Base-by-base conservation (phyloP, 495 filamentous ascomycete genomes). In the Neohortaea acidophila region DNA sequence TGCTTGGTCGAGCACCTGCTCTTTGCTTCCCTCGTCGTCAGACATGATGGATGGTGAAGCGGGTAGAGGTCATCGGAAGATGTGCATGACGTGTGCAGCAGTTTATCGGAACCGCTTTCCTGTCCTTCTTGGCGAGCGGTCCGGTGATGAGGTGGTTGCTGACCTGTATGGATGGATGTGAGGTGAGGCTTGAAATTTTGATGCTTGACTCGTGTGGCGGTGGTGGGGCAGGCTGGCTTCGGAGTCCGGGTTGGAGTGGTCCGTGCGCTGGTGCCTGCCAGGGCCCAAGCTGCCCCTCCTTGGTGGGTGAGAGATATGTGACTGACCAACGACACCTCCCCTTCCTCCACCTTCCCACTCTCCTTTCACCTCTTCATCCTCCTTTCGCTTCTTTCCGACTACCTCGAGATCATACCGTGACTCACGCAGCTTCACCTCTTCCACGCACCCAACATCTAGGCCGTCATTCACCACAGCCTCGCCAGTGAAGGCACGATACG, bases 1-100 rank as follows among this genome's bases (percentile, higher is more conserved):
- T 6, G 80, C 62, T 46, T 75, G 71, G 59, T 93, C 83, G 29
- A 84, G 73, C 53, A 96, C 77, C 67, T 93, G 84, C 64, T 80
- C 74, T 66, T 94, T 94, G 37, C 32, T 33, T 4, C 9, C 8
- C 3, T 4, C 11, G 21, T 23, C n/a, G 34, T 37, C 34, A 20
- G 15, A 15, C 21, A 12, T 25, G 33, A 36, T 18, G 34, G 32
- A 15, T 13, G 32, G 17, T 34, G 13, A n/a, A n/a, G n/a, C n/a
- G 24, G 24, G 24, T 27, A 27, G 8, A 8, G 24, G 24, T 27
- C 24, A 37, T 37, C 34, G 34, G 22, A 5, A 17, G 34, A 24
- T n/a, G 34, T 4, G 34, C 21, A 24, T 37, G 32, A 5, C 11
- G 18, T 21, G 32, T 8, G 8, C 7, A 7, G 24, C 24, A n/a